Conservation (phyloP, 78 protist species). For the Protostelium mycophagum region DNA sequence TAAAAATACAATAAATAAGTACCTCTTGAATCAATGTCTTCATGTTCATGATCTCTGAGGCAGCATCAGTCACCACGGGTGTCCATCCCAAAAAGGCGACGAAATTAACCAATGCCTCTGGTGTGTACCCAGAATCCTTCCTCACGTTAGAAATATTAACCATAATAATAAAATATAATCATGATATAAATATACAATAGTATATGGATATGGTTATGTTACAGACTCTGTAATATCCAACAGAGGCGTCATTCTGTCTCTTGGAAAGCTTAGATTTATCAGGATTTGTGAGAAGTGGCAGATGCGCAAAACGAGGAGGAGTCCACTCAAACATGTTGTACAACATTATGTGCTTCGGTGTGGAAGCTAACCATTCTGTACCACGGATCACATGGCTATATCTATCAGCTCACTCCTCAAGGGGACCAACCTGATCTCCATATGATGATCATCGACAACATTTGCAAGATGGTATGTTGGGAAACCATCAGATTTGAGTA, state of each 20-base stretch:
- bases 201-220: not conserved
- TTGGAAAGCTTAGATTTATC: slow-evolving; percentile 78
- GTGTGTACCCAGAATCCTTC: slow-evolving; percentile 50
- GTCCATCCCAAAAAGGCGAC: slow-evolving; percentile 71
- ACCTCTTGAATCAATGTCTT: slow-evolving; percentile 30
- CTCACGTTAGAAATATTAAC: not conserved
- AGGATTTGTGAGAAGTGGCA: slow-evolving; percentile 71
- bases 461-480: slow-evolving; percentile 90
- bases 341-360: slow-evolving; percentile 77
- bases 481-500: slow-evolving; percentile 75
- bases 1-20: slow-evolving; percentile 1
- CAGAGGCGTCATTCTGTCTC: slow-evolving; percentile 70
- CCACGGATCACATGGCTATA: slow-evolving; percentile 86
- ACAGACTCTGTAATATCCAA: slow-evolving; percentile 38
- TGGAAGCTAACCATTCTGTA: slow-evolving; percentile 79
- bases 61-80: not conserved
- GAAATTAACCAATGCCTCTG: slow-evolving; percentile 65
- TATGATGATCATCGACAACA: slow-evolving; percentile 81
- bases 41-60: slow-evolving; percentile 25
- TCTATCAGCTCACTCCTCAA: no score
- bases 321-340: slow-evolving; percentile 66
- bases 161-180: not conserved
- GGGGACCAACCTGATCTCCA: no score
- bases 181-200: not conserved
- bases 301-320: slow-evolving; percentile 74